These are phyloP conservation scores for Biscogniauxia mediterranea DNA, from an alignment of 2,329 filamentous ascomycete genomes.

Conservation along the genomic window DNA sequence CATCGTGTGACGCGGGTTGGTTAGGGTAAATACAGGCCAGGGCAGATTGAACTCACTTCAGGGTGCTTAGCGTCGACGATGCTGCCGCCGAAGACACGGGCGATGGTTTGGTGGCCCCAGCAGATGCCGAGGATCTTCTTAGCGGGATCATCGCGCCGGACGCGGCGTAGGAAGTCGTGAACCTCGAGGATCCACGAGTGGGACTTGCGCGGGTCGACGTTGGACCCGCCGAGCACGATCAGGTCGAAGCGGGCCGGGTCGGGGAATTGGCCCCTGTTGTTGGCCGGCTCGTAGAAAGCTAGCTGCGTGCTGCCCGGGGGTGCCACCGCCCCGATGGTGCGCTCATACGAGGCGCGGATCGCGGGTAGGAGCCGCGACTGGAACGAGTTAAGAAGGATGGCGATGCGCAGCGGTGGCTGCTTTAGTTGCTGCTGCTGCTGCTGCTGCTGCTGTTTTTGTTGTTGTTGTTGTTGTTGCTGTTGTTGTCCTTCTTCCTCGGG, in stretches of 20 bases:
- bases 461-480: background rate
- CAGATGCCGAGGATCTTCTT: constrained; percentile 44
- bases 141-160: constrained; percentile 31
- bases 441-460: background rate
- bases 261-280: constrained; percentile 34
- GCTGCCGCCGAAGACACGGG: constrained; percentile 37
- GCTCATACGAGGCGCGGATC: constrained; percentile 37
- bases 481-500: constrained; percentile 1
- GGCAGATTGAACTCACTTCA: constrained; percentile 32
- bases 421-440: background rate
- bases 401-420: constrained; percentile 28
- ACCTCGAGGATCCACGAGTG: constrained; percentile 42
- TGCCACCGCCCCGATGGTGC: constrained; percentile 32
- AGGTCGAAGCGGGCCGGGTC: constrained; percentile 40
- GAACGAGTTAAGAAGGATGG: constrained; percentile 39
- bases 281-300: constrained; percentile 38
- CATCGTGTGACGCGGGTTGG: background rate
- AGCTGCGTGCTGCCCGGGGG: constrained; percentile 26
- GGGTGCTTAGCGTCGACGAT: constrained; percentile 37
- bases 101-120: constrained; percentile 46
- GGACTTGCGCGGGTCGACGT: constrained; percentile 39
- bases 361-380: constrained; percentile 35
- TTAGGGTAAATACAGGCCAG: background rate
- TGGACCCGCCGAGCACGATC: constrained; percentile 43
- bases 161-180: constrained; percentile 37